Conservation (phyloP, 495 filamentous ascomycete species). For the Talaromyces adpressus region DNA sequence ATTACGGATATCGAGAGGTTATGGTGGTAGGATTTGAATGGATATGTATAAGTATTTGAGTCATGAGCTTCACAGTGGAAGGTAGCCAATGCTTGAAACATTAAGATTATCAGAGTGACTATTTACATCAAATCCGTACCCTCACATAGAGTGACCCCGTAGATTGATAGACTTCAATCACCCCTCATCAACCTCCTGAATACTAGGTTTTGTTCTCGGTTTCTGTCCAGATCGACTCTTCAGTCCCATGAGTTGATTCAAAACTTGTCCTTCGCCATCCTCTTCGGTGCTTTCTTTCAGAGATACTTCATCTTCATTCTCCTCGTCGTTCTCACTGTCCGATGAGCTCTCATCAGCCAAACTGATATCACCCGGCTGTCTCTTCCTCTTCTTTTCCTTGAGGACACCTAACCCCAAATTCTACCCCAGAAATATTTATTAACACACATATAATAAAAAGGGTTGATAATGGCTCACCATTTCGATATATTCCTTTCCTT, state of each 20-base stretch:
- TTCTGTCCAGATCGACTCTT: constrained; percentile 9
- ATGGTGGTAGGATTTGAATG: background rate
- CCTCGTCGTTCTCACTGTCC: constrained; percentile 8
- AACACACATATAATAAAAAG: background rate
- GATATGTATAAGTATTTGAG: background rate
- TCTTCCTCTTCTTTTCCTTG: constrained; percentile 37
- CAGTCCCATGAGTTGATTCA: constrained; percentile 33
- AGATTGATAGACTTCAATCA: no score
- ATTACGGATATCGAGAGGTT: background rate
- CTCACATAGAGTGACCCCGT: background rate
- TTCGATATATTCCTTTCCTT: constrained; percentile 40
- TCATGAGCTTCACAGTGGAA: background rate
- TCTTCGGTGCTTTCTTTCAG: background rate
- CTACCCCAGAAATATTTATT: constrained; percentile 14
- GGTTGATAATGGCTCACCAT: constrained; percentile 35
- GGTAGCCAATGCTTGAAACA: background rate
- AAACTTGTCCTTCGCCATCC: constrained; percentile 18
- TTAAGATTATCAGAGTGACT: background rate
- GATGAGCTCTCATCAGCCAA: background rate
- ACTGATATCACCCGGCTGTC: constrained; percentile 14
- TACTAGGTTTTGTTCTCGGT: constrained; percentile 29
- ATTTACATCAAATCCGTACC: background rate
- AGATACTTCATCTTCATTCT: constrained; percentile 8
- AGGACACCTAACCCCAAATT: constrained; percentile 47
- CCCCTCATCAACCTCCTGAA: constrained; percentile 34